These are phyloP conservation scores for Capsella rubella DNA, from an alignment of 441 rosid genomes.

Conservation along the genomic window DNA sequence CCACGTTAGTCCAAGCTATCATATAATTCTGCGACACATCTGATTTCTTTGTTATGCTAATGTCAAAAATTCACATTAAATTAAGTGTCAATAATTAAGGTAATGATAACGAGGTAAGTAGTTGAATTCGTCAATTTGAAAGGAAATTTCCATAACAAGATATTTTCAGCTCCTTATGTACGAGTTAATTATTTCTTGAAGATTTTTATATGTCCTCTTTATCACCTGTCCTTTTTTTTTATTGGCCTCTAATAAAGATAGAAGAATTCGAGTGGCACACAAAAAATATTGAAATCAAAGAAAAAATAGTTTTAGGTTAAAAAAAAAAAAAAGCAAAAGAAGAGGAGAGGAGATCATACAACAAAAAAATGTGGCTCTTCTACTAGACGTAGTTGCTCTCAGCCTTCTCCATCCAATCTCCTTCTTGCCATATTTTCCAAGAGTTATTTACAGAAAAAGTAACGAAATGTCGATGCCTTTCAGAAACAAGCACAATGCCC, in stretches of 20 bases:
- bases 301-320: neutral
- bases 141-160: neutral
- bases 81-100: neutral
- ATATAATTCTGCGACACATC: neutral
- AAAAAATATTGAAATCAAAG: neutral
- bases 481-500: too few species aligned
- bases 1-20: slow-evolving; percentile 14
- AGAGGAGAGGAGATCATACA: slow-evolving; percentile 35
- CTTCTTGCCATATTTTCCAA: slow-evolving; percentile 1
- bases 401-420: slow-evolving; percentile 28
- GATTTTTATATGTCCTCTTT: neutral
- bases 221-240: neutral
- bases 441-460: too few species aligned
- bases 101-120: neutral
- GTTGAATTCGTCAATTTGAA: neutral
- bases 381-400: slow-evolving; percentile 38
- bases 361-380: slow-evolving; percentile 29
- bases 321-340: slow-evolving; percentile 36
- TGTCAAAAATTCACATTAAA: neutral
- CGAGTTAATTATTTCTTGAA: slow-evolving; percentile 5
- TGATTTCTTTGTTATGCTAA: neutral
- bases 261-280: slow-evolving; percentile 14
- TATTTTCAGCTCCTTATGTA: slow-evolving; percentile 4
- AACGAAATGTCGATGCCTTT: too few species aligned
- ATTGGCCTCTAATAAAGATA: slow-evolving; percentile 4